These are phyloP conservation scores for Xylaria sp. DNA, from an alignment of 495 filamentous ascomycete species.

Conservation along the genomic window DNA sequence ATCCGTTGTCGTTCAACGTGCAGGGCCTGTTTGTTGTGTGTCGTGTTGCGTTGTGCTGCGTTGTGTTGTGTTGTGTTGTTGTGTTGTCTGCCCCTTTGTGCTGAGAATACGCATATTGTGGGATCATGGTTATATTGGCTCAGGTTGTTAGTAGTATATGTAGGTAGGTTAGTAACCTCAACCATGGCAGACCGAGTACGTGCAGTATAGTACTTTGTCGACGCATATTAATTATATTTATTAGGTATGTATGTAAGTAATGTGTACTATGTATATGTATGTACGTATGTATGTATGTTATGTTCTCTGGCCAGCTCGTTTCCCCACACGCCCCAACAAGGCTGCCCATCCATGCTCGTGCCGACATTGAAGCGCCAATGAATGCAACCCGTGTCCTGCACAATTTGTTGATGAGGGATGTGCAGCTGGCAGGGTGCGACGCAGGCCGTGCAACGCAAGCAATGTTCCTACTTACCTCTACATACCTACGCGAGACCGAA, in stretches of 20 bases:
- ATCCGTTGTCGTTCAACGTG: not conserved
- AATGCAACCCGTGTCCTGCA: constrained; percentile 21
- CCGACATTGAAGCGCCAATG: constrained; percentile 18
- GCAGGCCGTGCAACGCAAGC: constrained; percentile 11
- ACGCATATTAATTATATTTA: no score
- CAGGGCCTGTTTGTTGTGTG: not conserved
- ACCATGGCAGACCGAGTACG: no score
- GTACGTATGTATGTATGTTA: no score
- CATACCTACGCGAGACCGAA: not conserved
- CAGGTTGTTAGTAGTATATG: no score
- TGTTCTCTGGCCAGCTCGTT: constrained; percentile 1
- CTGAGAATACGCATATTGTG: not conserved
- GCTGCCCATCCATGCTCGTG: not conserved
- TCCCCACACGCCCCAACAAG: constrained; percentile 21
- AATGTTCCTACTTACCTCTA: no score
- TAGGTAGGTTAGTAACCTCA: no score
- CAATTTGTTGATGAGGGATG: constrained; percentile 16
- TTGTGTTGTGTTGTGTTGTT: no score
- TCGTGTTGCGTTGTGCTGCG: no score
- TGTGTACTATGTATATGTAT: no score
- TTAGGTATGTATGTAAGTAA: no score
- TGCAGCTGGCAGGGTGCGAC: constrained; percentile 23
- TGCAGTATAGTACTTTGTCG: no score
- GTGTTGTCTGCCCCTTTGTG: not conserved
- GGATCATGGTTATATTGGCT: not conserved